Conservation (phyloP, 345 rosid species). For the Eucalyptus sp. region DNA sequence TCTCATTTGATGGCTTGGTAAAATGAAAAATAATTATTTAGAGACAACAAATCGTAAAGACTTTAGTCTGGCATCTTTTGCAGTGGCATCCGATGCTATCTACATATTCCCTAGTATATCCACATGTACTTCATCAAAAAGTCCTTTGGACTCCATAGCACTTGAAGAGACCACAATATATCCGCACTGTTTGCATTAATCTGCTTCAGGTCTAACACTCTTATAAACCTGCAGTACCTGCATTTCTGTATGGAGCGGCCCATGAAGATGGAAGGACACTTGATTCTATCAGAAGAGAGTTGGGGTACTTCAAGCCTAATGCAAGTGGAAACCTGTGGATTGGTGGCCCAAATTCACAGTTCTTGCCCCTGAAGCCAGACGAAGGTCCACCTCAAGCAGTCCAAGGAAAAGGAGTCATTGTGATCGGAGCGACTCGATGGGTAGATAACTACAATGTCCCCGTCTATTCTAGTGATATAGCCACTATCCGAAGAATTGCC, state of each 20-base stretch:
- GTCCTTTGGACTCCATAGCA: not conserved
- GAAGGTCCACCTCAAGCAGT: constrained; percentile 48
- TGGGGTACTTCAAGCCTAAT: constrained; percentile 85
- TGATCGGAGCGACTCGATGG: constrained; percentile 73
- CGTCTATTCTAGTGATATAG: constrained; percentile 36
- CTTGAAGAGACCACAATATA: not conserved
- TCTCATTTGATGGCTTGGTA: not conserved
- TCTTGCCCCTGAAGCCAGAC: constrained; percentile 48
- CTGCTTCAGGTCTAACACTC: not conserved
- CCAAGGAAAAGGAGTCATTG: constrained; percentile 47
- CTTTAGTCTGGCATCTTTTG: not conserved
- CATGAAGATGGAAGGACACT: constrained; percentile 45
- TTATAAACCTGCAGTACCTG: constrained; percentile 50
- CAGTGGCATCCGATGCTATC: not conserved
- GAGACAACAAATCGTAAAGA: not conserved
- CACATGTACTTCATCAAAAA: not conserved
- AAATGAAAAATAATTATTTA: not conserved
- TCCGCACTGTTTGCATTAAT: not conserved
- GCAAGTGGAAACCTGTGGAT: constrained; percentile 49
- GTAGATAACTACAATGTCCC: constrained; percentile 87
- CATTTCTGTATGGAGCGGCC: constrained; percentile 77
- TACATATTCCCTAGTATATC: not conserved
- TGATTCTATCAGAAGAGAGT: constrained; percentile 73
- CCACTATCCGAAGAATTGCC: constrained; percentile 48
- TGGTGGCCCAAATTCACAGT: constrained; percentile 45